Percentiles rank a stretch among this genome's conserved stretches.
Evolutionary conservation across 1,139 yeast species (phyloP).

Genomic region (Martiniozyma asiatica): DNA sequence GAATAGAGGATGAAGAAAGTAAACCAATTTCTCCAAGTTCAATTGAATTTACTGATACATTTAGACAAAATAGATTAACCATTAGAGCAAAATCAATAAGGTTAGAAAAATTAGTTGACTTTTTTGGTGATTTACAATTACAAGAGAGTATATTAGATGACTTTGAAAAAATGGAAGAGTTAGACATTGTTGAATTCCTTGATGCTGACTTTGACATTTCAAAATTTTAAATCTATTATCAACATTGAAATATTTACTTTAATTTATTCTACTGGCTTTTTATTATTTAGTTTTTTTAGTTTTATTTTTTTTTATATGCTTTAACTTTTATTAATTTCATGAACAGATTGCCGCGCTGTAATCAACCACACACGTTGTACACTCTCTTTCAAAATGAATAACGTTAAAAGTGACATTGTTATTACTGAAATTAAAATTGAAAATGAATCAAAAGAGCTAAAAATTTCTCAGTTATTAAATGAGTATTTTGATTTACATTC

Average conservation of each 20-base stretch:
- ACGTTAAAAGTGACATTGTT: too few species aligned
- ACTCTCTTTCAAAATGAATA: too few species aligned
- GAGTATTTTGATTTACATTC: constrained; percentile 4
- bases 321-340: neutral
- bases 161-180: neutral
- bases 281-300: too few species aligned
- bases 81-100: neutral
- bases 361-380: too few species aligned
- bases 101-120: constrained; percentile 3
- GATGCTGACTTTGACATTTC: too few species aligned
- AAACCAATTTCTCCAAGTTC: too few species aligned
- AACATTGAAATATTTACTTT: too few species aligned
- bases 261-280: too few species aligned
- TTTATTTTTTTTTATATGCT: neutral
- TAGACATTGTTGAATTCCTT: constrained; percentile 1
- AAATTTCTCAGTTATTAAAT: constrained; percentile 1
- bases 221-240: too few species aligned
- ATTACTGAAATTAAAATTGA: neutral
- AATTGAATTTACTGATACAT: too few species aligned
- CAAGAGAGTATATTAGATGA: constrained; percentile 1
- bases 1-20: too few species aligned
- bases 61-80: neutral
- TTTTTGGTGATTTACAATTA: constrained; percentile 7
- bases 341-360: too few species aligned
- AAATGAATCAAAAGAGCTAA: neutral